phyloP scores from a whole-genome alignment of 306 rosid species.

The Quercus mongolica region DNA sequence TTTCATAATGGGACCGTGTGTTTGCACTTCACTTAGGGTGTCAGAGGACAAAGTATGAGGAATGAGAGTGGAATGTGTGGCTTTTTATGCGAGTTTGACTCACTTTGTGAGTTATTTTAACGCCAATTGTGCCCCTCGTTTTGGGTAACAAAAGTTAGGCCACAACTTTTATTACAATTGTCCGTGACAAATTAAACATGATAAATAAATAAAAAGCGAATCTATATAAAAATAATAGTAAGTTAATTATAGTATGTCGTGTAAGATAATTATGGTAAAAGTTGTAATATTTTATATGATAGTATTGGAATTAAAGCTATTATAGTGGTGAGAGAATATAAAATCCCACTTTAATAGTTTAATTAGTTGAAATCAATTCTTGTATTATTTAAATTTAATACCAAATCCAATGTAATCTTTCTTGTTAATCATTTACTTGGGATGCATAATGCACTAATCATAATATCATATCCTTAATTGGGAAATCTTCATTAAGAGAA shows the following conservation, averaged over 20 bases:
- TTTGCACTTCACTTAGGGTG: constrained; percentile 8
- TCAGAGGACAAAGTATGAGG: not conserved
- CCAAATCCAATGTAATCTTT: not conserved
- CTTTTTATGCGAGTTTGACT: constrained; percentile 23
- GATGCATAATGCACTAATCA: too few species aligned
- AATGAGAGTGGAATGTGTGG: constrained; percentile 14
- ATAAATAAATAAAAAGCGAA: too few species aligned
- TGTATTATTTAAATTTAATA: not conserved
- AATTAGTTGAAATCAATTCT: not conserved
- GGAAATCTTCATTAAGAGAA: not conserved
- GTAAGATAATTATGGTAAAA: accelerated
- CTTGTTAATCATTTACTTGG: not conserved
- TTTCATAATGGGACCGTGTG: constrained; percentile 73
- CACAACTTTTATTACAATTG: too few species aligned
- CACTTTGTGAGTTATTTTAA: not conserved
- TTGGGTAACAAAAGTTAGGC: not conserved
- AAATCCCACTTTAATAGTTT: too few species aligned
- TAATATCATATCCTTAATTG: not conserved
- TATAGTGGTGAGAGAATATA: too few species aligned
- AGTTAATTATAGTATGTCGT: accelerated
- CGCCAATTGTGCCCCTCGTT: not conserved
- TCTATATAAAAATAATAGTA: too few species aligned
- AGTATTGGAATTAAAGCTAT: too few species aligned
- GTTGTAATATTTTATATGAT: too few species aligned
- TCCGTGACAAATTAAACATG: accelerated